Conservation (phyloP, 805 yeast genomes). For the Ogataea neopini region DNA sequence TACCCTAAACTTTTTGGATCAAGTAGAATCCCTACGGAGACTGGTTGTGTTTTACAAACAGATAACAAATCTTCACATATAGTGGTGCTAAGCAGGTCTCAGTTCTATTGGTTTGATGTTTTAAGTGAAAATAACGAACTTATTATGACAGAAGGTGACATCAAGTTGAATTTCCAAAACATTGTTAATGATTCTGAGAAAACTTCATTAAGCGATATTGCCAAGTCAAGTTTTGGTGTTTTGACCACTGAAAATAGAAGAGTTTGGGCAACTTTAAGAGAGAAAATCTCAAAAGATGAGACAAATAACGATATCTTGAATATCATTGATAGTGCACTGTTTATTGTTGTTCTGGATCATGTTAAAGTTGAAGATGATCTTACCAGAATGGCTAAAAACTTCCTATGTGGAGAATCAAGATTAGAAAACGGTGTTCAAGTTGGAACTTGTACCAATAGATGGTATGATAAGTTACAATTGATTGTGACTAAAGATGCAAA, state of each 20-base stretch:
- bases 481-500: constrained; percentile 86
- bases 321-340: constrained; percentile 78
- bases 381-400: constrained; percentile 72
- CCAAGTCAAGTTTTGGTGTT: constrained; percentile 82
- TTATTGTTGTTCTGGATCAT: constrained; percentile 82
- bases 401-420: constrained; percentile 82
- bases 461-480: constrained; percentile 88
- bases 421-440: constrained; percentile 85
- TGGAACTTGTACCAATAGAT: constrained; percentile 91
- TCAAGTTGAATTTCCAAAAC: constrained; percentile 70
- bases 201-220: constrained; percentile 56
- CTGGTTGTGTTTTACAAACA: constrained; percentile 84
- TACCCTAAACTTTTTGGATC: constrained; percentile 85
- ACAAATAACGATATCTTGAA: constrained; percentile 70
- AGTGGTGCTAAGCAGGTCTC: constrained; percentile 79
- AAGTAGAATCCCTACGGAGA: constrained; percentile 77
- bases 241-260: constrained; percentile 88
- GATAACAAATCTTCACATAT: constrained; percentile 77
- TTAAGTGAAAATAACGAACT: constrained; percentile 71
- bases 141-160: constrained; percentile 71
- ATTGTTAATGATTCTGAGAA: constrained; percentile 71
- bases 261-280: constrained; percentile 80
- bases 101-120: constrained; percentile 94
- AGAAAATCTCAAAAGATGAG: constrained; percentile 43
- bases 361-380: constrained; percentile 59